These are phyloP conservation scores for Mycena olivaceomarginata DNA, from an alignment of 768 basidiomycete genomes.

Conservation along the genomic window DNA sequence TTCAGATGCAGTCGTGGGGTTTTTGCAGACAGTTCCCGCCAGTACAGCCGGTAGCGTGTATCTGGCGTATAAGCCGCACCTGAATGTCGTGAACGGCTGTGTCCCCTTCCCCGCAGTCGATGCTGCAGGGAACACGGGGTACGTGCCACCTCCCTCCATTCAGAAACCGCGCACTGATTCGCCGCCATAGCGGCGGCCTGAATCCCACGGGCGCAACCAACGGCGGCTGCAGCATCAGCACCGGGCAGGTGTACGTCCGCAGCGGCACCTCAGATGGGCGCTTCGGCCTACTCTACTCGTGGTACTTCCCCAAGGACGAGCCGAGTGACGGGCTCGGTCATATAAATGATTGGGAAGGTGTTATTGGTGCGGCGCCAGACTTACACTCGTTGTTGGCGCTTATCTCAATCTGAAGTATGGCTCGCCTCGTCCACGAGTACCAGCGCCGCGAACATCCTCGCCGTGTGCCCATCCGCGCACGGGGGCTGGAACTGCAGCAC, in stretches of 20 bases:
- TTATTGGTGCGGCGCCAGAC: not conserved
- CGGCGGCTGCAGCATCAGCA: constrained; percentile 31
- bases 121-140: constrained; percentile 28
- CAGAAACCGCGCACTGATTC: not conserved
- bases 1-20: constrained; percentile 1
- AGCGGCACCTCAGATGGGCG: constrained; percentile 18
- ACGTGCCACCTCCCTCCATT: not conserved
- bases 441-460: constrained; percentile 33
- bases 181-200: constrained; percentile 9
- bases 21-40: constrained; percentile 13
- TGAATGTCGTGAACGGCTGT: constrained; percentile 24
- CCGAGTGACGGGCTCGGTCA: constrained; percentile 7
- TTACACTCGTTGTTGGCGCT: too few species aligned
- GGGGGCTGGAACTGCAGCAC: constrained; percentile 30
- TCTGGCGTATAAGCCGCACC: constrained; percentile 30
- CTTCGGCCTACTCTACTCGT: constrained; percentile 19
- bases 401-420: not conserved
- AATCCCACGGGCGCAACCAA: constrained; percentile 20
- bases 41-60: constrained; percentile 7
- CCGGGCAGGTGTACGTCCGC: constrained; percentile 32
- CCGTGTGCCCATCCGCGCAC: constrained; percentile 29
- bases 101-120: constrained; percentile 32
- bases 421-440: constrained; percentile 19
- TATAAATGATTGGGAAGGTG: constrained; percentile 32
- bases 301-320: constrained; percentile 37